Percentiles rank a stretch among this genome's conserved stretches.
Evolutionary conservation across 1,284 basidiomycete species (phyloP).

Genomic region (Pisolithus thermaeus): DNA sequence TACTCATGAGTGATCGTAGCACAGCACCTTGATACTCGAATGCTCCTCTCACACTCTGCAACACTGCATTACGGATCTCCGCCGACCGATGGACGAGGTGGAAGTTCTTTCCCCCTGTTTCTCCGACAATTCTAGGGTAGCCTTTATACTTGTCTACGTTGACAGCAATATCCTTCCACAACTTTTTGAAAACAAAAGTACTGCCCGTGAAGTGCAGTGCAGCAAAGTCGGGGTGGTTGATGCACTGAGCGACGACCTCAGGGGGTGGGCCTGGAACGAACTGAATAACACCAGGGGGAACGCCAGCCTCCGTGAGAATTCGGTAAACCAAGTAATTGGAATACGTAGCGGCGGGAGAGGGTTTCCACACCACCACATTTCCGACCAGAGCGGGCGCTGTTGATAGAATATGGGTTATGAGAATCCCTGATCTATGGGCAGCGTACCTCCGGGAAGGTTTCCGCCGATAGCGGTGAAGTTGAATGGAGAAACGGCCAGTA

Average conservation of each 20-base stretch:
- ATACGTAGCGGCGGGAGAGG: constrained; percentile 92
- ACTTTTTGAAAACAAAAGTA: constrained; percentile 88
- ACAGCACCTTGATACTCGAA: constrained; percentile 91
- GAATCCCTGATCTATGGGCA: constrained; percentile 1
- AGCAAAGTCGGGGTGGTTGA: constrained; percentile 78
- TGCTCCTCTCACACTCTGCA: constrained; percentile 84
- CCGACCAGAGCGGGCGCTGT: constrained; percentile 88
- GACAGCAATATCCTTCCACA: constrained; percentile 93
- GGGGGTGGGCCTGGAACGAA: constrained; percentile 88
- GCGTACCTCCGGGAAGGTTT: constrained; percentile 74
- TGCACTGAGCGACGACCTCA: constrained; percentile 77
- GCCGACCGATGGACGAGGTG: constrained; percentile 89
- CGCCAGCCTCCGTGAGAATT: constrained; percentile 90
- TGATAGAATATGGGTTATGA: constrained; percentile 7
- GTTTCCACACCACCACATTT: constrained; percentile 97
- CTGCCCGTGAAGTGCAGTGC: constrained; percentile 97
- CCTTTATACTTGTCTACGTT: constrained; percentile 84
- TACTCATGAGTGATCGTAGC: background rate
- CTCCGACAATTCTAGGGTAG: constrained; percentile 95
- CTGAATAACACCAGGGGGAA: constrained; percentile 94
- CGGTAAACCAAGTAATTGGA: constrained; percentile 93
- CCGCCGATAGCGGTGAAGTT: constrained; percentile 98
- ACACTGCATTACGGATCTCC: constrained; percentile 81
- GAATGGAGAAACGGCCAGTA: constrained; percentile 96
- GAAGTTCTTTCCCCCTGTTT: constrained; percentile 98